phyloP scores from a whole-genome alignment of 345 rosid species.

The Brassica cretica region DNA sequence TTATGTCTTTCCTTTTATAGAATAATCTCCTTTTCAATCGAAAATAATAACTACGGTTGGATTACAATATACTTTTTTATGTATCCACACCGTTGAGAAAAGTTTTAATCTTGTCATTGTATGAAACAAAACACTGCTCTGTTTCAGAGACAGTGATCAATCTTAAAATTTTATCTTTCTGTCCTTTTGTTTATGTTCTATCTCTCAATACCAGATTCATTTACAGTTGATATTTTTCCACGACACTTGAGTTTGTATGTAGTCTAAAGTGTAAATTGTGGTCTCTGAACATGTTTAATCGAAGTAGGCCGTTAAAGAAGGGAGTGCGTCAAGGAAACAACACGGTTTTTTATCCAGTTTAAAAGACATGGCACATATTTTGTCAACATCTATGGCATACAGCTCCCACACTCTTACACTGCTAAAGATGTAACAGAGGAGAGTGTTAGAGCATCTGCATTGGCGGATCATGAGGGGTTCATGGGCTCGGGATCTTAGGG shows the following conservation, averaged over 20 bases:
- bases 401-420: neutral
- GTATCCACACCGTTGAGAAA: conserved; percentile 34
- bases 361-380: conserved; percentile 24
- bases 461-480: too few relatives aligned
- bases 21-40: neutral
- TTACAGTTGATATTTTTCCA: neutral
- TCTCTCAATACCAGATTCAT: neutral
- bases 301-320: conserved; percentile 30
- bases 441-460: neutral
- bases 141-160: conserved; percentile 24
- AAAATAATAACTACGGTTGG: conserved; percentile 32
- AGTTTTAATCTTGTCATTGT: conserved; percentile 18
- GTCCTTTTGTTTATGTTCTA: conserved; percentile 18
- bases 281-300: conserved; percentile 37
- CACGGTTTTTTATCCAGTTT: conserved; percentile 7
- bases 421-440: neutral
- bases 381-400: conserved; percentile 4
- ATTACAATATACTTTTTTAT: conserved; percentile 33
- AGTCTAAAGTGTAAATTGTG: conserved; percentile 20
- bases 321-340: conserved; percentile 18
- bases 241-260: conserved; percentile 7
- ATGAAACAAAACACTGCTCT: conserved; percentile 25
- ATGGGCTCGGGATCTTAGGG: too few relatives aligned
- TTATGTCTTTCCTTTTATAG: neutral
- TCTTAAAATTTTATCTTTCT: conserved; percentile 7